Base-by-base conservation (phyloP, 2,329 filamentous ascomycete species). In the Diplodia intermedia region DNA sequence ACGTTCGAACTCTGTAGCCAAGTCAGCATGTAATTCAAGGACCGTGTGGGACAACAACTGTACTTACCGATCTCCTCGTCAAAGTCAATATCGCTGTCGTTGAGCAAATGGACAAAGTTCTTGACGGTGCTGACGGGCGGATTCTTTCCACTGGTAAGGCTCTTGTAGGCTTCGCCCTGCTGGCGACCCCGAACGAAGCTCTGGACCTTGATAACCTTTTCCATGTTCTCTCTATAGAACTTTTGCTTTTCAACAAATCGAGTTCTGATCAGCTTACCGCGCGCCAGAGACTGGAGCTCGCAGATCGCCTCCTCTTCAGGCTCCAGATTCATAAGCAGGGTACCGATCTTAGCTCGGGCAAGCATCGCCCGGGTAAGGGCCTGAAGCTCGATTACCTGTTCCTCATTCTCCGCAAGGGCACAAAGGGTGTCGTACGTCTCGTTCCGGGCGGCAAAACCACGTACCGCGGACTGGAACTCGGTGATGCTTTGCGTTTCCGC, bases 1-100 rank as follows among this genome's bases (percentile, higher is more conserved):
- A 57, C 94, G 88, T 79, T 99, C 95, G 72, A 98, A 97, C 77
- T 99, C 95, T 81, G 47, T 5, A 8, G 7, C 2, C 20, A 2
- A 20, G 66, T 67, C n/a, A 67, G 55, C 29, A 15, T 6, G 8
- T 20, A 15, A 8, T 6, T 8, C 11, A 11, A 20, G 12, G 3
- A 36, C 4, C 8, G 2, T 7, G 6, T 15, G 66, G 9, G 26
- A 29, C n/a, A 20, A 20, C 15, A 11, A 2, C 31, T 47, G 11
- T 12, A 70, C 78, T 71, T 76, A 81, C 80, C 80, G 63, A 99
- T 90, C 78, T 99, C 95, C 78, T 98, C 94, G 76, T 99, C 97
- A 80, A 99, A 99, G 77, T 99, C 95, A 74, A 99, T 97, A 76
- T 97, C 94, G 75, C 93, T 98, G 79, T 99, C 95, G 75, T 98